Evolutionary conservation across 139 green algal species (phyloP).

Genomic region (Protoeuglena noctilucae): DNA sequence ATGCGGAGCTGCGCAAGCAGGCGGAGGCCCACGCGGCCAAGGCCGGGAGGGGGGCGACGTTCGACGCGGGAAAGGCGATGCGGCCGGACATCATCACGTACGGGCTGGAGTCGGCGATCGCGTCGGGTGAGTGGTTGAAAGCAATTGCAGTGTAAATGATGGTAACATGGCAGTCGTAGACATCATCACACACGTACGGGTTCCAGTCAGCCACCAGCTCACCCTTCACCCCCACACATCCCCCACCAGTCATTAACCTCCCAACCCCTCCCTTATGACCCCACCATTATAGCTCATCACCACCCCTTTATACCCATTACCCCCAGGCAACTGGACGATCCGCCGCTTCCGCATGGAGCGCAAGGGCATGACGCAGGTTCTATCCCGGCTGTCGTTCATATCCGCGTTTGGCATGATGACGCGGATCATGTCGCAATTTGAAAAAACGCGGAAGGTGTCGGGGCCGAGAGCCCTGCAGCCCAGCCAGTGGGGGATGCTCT

Average conservation of each 20-base stretch:
- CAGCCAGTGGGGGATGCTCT: slow-evolving; percentile 96
- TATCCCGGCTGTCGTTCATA: slow-evolving; percentile 92
- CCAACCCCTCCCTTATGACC: not conserved
- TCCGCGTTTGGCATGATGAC: slow-evolving; percentile 95
- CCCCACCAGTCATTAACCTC: too few relatives aligned
- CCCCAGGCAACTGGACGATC: slow-evolving; percentile 93
- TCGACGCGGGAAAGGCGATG: slow-evolving; percentile 89
- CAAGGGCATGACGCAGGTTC: slow-evolving; percentile 93
- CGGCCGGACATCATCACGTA: slow-evolving; percentile 78
- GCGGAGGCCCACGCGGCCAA: slow-evolving; percentile 73
- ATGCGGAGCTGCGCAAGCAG: slow-evolving; percentile 70
- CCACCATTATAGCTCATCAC: not conserved
- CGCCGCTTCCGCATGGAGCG: slow-evolving; percentile 95
- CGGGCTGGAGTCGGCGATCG: slow-evolving; percentile 84
- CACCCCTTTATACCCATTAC: too few relatives aligned
- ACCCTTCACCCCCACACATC: not conserved
- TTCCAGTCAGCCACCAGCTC: not conserved
- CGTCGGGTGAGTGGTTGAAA: not conserved
- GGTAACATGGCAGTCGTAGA: too few relatives aligned
- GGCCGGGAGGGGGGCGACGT: slow-evolving; percentile 46
- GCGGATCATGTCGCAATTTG: slow-evolving; percentile 93
- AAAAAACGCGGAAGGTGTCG: slow-evolving; percentile 92
- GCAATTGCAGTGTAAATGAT: too few relatives aligned
- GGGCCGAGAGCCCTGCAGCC: slow-evolving; percentile 79
- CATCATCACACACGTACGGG: too few relatives aligned